These are phyloP conservation scores for Lipomyces yamanashiensis DNA, from an alignment of 805 yeast genomes.

Conservation along the genomic window DNA sequence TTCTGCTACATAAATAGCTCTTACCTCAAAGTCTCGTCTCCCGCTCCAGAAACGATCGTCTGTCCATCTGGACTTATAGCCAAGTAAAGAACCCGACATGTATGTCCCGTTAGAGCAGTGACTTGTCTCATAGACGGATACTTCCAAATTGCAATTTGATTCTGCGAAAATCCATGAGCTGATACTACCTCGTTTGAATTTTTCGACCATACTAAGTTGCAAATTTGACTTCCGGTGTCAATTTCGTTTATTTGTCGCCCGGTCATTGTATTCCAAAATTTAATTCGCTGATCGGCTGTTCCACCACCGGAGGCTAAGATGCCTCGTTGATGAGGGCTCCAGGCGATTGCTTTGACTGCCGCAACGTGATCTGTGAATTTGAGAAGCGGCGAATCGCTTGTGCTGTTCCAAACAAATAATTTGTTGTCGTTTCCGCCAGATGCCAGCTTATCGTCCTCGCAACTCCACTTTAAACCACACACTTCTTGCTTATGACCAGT, in stretches of 20 bases:
- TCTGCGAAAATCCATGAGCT: constrained; percentile 90
- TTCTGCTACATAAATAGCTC: not conserved
- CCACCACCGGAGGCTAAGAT: constrained; percentile 96
- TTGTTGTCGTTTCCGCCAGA: constrained; percentile 95
- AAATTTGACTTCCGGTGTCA: constrained; percentile 96
- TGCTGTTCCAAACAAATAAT: constrained; percentile 85
- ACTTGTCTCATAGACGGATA: constrained; percentile 91
- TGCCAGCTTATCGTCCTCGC: constrained; percentile 87
- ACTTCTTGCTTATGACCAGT: constrained; percentile 89
- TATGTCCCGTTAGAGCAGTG: constrained; percentile 92
- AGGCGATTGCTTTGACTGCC: constrained; percentile 94
- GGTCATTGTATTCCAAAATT: constrained; percentile 88
- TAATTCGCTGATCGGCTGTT: constrained; percentile 86
- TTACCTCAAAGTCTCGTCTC: constrained; percentile 86
- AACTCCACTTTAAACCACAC: constrained; percentile 94
- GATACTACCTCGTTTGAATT: constrained; percentile 91
- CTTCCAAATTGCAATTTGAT: constrained; percentile 92
- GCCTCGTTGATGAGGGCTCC: constrained; percentile 98
- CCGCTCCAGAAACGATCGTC: constrained; percentile 97
- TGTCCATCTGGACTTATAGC: constrained; percentile 95
- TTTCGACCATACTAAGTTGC: constrained; percentile 90
- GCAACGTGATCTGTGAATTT: constrained; percentile 84
- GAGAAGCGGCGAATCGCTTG: constrained; percentile 66
- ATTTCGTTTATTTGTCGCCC: constrained; percentile 75
- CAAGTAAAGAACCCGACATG: constrained; percentile 86